Base-by-base conservation (phyloP, 768 basidiomycete genomes). In the Tulasnella sp. region DNA sequence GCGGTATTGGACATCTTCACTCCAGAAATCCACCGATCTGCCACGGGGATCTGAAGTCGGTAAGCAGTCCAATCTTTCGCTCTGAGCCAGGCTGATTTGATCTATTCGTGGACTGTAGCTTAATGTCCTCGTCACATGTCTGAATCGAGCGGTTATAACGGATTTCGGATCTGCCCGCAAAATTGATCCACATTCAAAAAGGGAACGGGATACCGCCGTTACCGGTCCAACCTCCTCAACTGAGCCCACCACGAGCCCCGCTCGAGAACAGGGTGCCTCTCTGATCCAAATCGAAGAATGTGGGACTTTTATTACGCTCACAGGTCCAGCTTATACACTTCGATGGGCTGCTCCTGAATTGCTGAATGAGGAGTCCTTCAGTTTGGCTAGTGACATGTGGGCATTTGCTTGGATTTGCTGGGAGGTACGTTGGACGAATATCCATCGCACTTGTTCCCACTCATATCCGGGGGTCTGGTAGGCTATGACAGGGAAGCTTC, bases 91-190 rank as follows among this genome's bases (percentile, higher is more conserved):
- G 2, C 16, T 69, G 1, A 6, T 14, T 9, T 34, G 16, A 16
- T 31, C 1, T 37, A 4, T 28, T 6, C 8, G 28, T 16, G 9
- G 14, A 69, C 6, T 37, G 3, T 34, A 69, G 64, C 31, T 69
- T 6, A 69, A 69, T 34, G 34, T 69, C 31, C 64, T 69, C 2
- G 64, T 69, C 18, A 69, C 24, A 5, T 69, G 31, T 28, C 31
- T 12, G 6, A 69, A 37, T 37, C 64, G 34, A 6, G 64, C 64
- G 7, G 34, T 37, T 9, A 69, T 69, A 28, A 69, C 31, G 64
- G 64, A 69, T 34, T 69, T 69, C 64, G 64, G 64, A 34, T 69
- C 64, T 1, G 64, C 64, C 16, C 64, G 64, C 64, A 69, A 69
- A 14, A 9, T 69, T 14, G 64, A 37, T 5, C 1, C 31, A 2